Evolutionary conservation across 2,329 filamentous ascomycete species (phyloP).

Genomic region (Colletotrichum aenigma): DNA sequence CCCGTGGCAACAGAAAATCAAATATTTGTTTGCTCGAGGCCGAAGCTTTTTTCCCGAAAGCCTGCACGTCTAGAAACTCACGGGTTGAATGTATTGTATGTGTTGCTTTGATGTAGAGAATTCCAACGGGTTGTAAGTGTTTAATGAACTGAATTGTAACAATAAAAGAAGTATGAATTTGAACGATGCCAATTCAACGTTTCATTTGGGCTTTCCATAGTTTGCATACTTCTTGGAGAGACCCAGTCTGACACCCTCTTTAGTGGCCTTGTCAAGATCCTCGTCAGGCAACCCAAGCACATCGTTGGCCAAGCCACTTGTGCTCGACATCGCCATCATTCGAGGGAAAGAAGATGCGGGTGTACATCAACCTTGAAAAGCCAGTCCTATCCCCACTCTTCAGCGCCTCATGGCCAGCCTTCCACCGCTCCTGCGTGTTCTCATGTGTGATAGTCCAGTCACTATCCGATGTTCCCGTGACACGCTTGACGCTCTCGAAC

Average conservation of each 20-base stretch:
- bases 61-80: neutral
- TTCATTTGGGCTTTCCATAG: neutral
- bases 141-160: neutral
- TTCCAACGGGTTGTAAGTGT: neutral
- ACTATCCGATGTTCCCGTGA: slow-evolving; percentile 57
- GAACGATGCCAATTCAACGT: neutral
- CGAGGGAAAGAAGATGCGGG: slow-evolving; percentile 55
- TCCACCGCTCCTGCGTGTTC: slow-evolving; percentile 48
- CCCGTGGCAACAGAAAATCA: neutral
- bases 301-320: slow-evolving; percentile 47
- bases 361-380: slow-evolving; percentile 57
- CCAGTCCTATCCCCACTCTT: slow-evolving; percentile 43
- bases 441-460: slow-evolving; percentile 66
- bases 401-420: slow-evolving; percentile 49
- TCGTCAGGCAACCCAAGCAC: slow-evolving; percentile 62
- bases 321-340: slow-evolving; percentile 45
- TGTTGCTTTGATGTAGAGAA: neutral
- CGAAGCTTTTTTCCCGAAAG: neutral
- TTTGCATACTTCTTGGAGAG: neutral
- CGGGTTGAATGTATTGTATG: neutral
- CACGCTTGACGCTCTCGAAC: slow-evolving; percentile 63
- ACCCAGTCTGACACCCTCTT: slow-evolving; percentile 47
- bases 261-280: slow-evolving; percentile 61
- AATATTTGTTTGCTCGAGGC: neutral
- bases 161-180: neutral